Evolutionary conservation across 768 basidiomycete genomes (phyloP).

Genomic region (Naganishia antarctica): DNA sequence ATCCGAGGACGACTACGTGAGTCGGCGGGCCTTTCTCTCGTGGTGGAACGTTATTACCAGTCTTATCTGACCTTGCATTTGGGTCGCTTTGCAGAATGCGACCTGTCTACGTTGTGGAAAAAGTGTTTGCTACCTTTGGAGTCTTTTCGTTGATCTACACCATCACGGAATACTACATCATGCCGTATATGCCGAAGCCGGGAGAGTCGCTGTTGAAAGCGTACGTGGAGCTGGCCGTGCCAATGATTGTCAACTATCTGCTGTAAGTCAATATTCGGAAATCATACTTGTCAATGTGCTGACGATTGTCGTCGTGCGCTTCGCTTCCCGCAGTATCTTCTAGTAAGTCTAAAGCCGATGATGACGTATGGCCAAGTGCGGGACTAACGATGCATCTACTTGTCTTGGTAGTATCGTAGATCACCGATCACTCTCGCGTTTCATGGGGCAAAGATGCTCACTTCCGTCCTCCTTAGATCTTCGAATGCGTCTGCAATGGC

Average conservation of each 20-base stretch:
- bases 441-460: no score
- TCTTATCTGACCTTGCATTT: neutral
- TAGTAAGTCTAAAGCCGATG: constrained; percentile 37
- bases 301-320: neutral
- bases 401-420: constrained; percentile 37
- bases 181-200: constrained; percentile 61
- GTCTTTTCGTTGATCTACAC: constrained; percentile 78
- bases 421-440: no score
- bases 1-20: constrained; percentile 79
- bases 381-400: neutral
- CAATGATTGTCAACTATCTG: constrained; percentile 68
- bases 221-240: constrained; percentile 78
- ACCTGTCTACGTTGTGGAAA: constrained; percentile 70
- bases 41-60: no score
- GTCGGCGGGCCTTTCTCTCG: constrained; percentile 36
- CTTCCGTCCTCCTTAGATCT: constrained; percentile 37
- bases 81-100: constrained; percentile 49
- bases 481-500: constrained; percentile 90
- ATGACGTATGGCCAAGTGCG: no score
- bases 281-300: constrained; percentile 51
- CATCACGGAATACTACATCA: constrained; percentile 89
- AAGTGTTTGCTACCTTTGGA: constrained; percentile 80
- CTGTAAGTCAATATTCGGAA: constrained; percentile 69
- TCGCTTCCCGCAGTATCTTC: constrained; percentile 39
- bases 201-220: constrained; percentile 54